These are phyloP conservation scores for Blastomyces emzantsi DNA, from an alignment of 2,329 filamentous ascomycete genomes.

Conservation along the genomic window DNA sequence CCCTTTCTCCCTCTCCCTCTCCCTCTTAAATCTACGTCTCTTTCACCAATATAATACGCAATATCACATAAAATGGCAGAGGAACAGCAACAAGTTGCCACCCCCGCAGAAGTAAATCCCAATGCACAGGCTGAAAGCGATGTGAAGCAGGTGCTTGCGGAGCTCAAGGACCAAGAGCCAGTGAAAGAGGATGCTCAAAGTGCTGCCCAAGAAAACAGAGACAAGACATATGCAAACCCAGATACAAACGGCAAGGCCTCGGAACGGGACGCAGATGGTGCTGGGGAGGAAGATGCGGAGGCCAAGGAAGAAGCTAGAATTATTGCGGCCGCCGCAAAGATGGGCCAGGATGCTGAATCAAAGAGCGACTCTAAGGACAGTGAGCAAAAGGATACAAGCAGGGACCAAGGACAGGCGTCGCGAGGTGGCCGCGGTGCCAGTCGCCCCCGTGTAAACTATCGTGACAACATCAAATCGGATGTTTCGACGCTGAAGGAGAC, in stretches of 20 bases:
- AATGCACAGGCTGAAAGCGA: slow-evolving; percentile 40
- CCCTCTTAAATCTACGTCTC: neutral
- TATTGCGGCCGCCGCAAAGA: slow-evolving; percentile 16
- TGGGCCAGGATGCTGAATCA: slow-evolving; percentile 17
- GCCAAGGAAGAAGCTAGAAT: slow-evolving; percentile 27
- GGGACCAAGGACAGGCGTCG: slow-evolving; percentile 25
- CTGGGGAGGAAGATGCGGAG: slow-evolving; percentile 25
- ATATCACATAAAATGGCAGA: slow-evolving; percentile 25
- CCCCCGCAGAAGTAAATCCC: slow-evolving; percentile 18
- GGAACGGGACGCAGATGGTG: slow-evolving; percentile 26
- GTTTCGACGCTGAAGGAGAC: slow-evolving; percentile 58
- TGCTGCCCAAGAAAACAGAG: slow-evolving; percentile 16
- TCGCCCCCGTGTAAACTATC: slow-evolving; percentile 23
- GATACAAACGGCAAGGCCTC: slow-evolving; percentile 28
- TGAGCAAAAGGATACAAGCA: slow-evolving; percentile 15
- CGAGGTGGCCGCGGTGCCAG: slow-evolving; percentile 22
- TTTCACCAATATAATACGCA: neutral
- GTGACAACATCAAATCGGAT: slow-evolving; percentile 61
- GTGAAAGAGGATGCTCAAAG: slow-evolving; percentile 9
- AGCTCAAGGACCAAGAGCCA: slow-evolving; percentile 33
- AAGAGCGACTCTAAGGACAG: slow-evolving; percentile 13
- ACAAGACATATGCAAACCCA: slow-evolving; percentile 25
- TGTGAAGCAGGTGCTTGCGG: slow-evolving; percentile 38
- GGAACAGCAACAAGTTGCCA: slow-evolving; percentile 29
- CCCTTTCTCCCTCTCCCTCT: neutral